Base-by-base conservation (phyloP, 345 rosid genomes). In the Ceriops tagal region DNA sequence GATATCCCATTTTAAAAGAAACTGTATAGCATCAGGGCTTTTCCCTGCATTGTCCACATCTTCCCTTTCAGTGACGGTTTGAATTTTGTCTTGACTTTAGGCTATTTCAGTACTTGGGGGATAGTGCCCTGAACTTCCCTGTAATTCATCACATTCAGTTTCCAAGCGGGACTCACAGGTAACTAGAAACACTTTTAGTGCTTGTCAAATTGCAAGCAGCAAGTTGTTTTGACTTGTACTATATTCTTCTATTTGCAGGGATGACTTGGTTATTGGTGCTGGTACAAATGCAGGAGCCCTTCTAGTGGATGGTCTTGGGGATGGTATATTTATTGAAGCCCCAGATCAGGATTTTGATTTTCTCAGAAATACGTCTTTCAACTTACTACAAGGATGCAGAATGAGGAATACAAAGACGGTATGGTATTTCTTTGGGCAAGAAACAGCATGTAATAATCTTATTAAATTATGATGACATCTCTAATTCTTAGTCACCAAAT, bases 401-500 rank as follows among this genome's bases (percentile, higher is more conserved):
- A 95, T 95, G 99, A 86, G 99, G 60, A 95, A 92, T 66, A 95
- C 99, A 31, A 95, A 95, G 77, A 95, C 99, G 78, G 99, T 95
- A 88, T 39, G 83, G 58, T 30, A 65, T 27, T 62, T 21, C 11
- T 51, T 27, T 46, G 51, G 16, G 47, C 35, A 46, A 6, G 19
- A n/a, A 53, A 55, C 21, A 16, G 8, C 8, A 5, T 27, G 49
- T 49, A 39, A 35, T 35, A 34, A 34, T 34, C n/a, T 53, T 19
- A 10, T 61, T 15, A 19, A 47, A 31, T 52, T 53, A 39, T 55
- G 46, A 49, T 24, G 46, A 20, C 62, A 22, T 43, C 69, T 30
- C 65, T 51, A n/a, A 35, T 57, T 35, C 32, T 57, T 65, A 56
- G 16, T 58, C 57, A 46, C 61, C 46, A 62, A 64, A 58, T 75